These are phyloP conservation scores for Colletotrichum destructivum DNA, from an alignment of 2,329 filamentous ascomycete species.

Conservation along the genomic window DNA sequence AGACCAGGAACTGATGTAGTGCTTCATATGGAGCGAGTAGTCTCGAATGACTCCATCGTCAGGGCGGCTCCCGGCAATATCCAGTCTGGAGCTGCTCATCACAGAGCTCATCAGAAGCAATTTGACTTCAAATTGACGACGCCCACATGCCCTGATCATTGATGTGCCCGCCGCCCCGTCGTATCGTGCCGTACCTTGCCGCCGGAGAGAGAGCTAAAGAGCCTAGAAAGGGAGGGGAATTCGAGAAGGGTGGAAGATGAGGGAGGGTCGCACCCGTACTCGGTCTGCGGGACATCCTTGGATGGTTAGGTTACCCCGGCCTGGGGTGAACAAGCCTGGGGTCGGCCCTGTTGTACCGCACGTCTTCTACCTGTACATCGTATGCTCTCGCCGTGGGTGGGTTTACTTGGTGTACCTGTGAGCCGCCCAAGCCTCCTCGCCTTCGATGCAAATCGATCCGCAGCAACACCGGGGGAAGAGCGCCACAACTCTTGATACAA, in stretches of 20 bases:
- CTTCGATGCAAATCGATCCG: slow-evolving; percentile 32
- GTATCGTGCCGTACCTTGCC: slow-evolving; percentile 26
- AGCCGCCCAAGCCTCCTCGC: slow-evolving; percentile 31
- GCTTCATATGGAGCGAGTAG: slow-evolving; percentile 52
- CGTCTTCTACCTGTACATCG: slow-evolving; percentile 11
- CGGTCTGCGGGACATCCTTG: slow-evolving; percentile 38
- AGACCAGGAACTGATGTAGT: neutral
- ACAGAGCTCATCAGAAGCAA: slow-evolving; percentile 33
- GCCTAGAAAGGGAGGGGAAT: slow-evolving; percentile 20
- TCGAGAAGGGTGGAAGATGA: slow-evolving; percentile 42
- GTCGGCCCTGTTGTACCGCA: slow-evolving; percentile 36
- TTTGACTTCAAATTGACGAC: slow-evolving; percentile 38
- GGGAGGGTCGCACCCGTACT: slow-evolving; percentile 42
- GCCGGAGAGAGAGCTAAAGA: slow-evolving; percentile 13
- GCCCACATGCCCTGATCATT: slow-evolving; percentile 12
- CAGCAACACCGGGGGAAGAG: slow-evolving; percentile 10
- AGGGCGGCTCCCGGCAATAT: slow-evolving; percentile 5
- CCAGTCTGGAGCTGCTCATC: slow-evolving; percentile 23
- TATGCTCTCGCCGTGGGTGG: slow-evolving; percentile 13
- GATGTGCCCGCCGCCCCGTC: slow-evolving; percentile 15
- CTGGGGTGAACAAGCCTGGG: slow-evolving; percentile 28
- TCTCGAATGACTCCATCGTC: slow-evolving; percentile 64
- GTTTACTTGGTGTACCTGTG: neutral
- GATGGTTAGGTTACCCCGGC: slow-evolving; percentile 33
- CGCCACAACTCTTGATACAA: slow-evolving; percentile 20